A percentile compares a stretch with the other conserved stretches of the same genome.
phyloP scores from a whole-genome alignment of 495 filamentous ascomycete species.

The Daldinia vernicosa region DNA sequence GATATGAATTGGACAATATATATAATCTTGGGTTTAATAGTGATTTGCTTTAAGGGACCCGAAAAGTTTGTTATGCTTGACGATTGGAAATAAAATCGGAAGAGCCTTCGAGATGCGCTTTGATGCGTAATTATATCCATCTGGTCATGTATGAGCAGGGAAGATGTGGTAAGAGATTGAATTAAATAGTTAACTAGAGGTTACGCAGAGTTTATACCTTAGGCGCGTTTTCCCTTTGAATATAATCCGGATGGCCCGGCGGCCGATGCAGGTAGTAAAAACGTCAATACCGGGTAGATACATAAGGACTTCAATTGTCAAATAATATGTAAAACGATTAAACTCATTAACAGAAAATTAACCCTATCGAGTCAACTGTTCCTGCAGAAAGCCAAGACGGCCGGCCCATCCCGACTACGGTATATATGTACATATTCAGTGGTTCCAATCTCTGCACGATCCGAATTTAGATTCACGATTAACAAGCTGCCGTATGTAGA shows the following conservation, averaged over 20 bases:
- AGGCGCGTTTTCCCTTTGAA: no score
- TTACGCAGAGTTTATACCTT: no score
- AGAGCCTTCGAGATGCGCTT: background rate
- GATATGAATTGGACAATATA: background rate
- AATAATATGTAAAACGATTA: background rate
- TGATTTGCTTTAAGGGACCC: background rate
- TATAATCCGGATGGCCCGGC: no score
- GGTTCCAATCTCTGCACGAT: slow-evolving; percentile 13
- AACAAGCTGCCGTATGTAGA: background rate
- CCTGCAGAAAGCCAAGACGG: slow-evolving; percentile 1
- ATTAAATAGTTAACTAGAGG: no score
- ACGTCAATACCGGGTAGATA: background rate
- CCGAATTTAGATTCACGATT: background rate
- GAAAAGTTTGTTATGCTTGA: background rate
- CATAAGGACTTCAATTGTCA: background rate
- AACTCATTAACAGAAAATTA: background rate
- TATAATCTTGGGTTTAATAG: background rate
- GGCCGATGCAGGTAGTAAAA: background rate
- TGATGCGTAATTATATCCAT: no score
- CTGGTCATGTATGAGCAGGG: background rate
- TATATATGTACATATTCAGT: no score
- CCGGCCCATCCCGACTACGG: slow-evolving; percentile 9
- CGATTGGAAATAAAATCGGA: background rate
- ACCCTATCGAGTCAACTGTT: background rate
- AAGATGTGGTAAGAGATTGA: background rate